These are phyloP conservation scores for Dictyostelium citrinum DNA, from an alignment of 78 protist species.

Conservation along the genomic window DNA sequence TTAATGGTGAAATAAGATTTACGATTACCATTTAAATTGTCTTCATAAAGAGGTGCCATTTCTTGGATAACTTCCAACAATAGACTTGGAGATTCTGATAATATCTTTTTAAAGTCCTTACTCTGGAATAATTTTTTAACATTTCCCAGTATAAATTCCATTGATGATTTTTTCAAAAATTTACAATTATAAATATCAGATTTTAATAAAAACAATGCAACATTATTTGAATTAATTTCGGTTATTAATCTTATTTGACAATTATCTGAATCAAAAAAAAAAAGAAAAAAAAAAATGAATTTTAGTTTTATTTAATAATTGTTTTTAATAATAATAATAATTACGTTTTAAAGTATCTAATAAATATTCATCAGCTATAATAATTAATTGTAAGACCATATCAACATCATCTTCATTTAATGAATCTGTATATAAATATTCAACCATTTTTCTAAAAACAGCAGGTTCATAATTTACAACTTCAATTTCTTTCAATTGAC, in stretches of 20 bases:
- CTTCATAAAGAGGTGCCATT: conserved; percentile 58
- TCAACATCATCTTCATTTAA: conserved; percentile 38
- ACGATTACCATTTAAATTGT: background rate
- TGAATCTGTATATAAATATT: conserved; percentile 38
- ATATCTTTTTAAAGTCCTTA: conserved; percentile 21
- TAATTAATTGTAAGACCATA: conserved; percentile 22
- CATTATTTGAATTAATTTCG: conserved; percentile 44
- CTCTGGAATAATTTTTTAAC: conserved; percentile 15
- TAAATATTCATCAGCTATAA: conserved; percentile 72
- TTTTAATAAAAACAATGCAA: conserved; percentile 14
- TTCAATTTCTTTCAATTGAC: conserved; percentile 31
- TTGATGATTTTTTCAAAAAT: conserved; percentile 9
- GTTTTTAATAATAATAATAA: background rate
- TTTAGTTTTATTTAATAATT: too few relatives aligned
- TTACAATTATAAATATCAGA: conserved; percentile 53
- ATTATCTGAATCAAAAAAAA: background rate
- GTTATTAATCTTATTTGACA: conserved; percentile 36
- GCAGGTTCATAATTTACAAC: conserved; percentile 14
- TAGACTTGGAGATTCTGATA: conserved; percentile 4
- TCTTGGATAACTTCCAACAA: conserved; percentile 35
- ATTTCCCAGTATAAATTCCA: background rate
- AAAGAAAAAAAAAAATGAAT: too few relatives aligned
- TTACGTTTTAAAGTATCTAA: conserved; percentile 62
- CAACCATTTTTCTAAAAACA: conserved; percentile 71
- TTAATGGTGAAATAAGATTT: background rate